Evolutionary conservation across 805 yeast species (phyloP), one percentile per base, ranked within the genome.

Genomic region (Candida chauliodis): DNA sequence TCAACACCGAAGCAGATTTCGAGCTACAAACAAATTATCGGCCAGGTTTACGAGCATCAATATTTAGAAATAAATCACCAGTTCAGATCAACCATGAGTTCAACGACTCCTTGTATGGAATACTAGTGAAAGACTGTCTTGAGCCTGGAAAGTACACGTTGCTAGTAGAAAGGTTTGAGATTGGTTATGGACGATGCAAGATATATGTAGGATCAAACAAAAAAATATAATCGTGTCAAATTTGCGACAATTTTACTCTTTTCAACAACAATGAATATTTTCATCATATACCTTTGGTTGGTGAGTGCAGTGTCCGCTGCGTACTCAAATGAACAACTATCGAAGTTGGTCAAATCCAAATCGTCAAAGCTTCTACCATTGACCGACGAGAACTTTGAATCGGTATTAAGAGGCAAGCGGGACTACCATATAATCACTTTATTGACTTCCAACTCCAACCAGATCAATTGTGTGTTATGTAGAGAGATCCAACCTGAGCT

Each of bases 391-490:
- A 86, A 80, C 55, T 84, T 66, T 53, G 70, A 76, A 46, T 59
- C 63, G 11, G 54, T 81, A 15, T 62, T 87, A 39, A 63, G 63
- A 18, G 86, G 87, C 4, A 76, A 79, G 16, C 73, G 91, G 52
- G 88, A 87, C 50, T 79, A 77, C 58, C 73, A 83, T 26, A 53
- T 85, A n/a, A 70, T 84, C 9, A 51, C 79, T 22, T 70, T 82
- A 40, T 62, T 91, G 44, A 84, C 96, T 0, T 88, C 97, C 2
- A 75, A 81, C 8, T 73, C 80, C 34, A 71, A 87, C 1, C 76
- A 77, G 44, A 75, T 90, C 53, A 86, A 85, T 9, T 93, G 99
- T 65, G 66, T 67, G 1, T 66, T 85, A 36, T 93, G 99, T 71
- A 49, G 64, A 8, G 78, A 80, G 30, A 73, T 84, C 49, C 78